phyloP scores from a whole-genome alignment of 306 rosid genomes.

The cucumber (Cucumis sativus) region Cucumber_9930_V3 NC_026657.2:260501-261000 shows the following conservation, averaged over 20 bases:
- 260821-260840: neutral
- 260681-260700: neutral
- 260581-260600: constrained; percentile 57
- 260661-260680: neutral
- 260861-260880: constrained; percentile 82
- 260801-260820: neutral
- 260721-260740: neutral
- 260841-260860: constrained; percentile 2
- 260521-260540: constrained; percentile 62
- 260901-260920: constrained; percentile 41
- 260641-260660: neutral
- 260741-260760: neutral
- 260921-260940: neutral
- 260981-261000: neutral
- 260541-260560: constrained; percentile 39
- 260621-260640: constrained; percentile 3
- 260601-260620: constrained; percentile 47
- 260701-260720: neutral
- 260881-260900: constrained; percentile 76
- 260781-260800: neutral
- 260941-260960: neutral
- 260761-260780: neutral
- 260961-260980: neutral
- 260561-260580: constrained; percentile 44
- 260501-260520: neutral